Evolutionary conservation across 805 yeast species (phyloP).

Genomic region (Priceomyces haplophilus): DNA sequence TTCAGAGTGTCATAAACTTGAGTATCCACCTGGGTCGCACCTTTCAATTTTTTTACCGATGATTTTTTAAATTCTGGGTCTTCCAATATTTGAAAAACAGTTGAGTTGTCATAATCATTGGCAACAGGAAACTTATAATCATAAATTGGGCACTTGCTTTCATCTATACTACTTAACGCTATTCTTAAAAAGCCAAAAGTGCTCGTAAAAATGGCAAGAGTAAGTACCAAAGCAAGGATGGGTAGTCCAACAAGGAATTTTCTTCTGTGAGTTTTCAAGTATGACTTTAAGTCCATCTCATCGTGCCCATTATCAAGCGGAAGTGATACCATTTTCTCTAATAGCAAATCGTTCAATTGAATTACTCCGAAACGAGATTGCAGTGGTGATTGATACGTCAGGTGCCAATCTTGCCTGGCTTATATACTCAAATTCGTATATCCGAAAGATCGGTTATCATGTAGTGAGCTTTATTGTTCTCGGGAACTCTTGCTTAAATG

Average conservation of each 20-base stretch:
- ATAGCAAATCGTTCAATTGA: neutral
- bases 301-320: slow-evolving; percentile 1
- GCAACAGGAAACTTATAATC: slow-evolving; percentile 4
- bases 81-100: slow-evolving; percentile 26
- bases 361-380: no score
- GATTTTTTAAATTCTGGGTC: slow-evolving; percentile 23
- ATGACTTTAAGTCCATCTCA: neutral
- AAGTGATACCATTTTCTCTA: neutral
- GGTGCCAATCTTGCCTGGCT: no score
- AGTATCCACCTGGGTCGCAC: slow-evolving; percentile 65
- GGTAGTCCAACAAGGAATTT: slow-evolving; percentile 9
- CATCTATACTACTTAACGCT: slow-evolving; percentile 5
- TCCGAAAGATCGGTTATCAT: no score
- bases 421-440: no score
- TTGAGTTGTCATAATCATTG: slow-evolving; percentile 23
- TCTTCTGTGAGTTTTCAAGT: slow-evolving; percentile 3
- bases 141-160: slow-evolving; percentile 12
- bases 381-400: no score
- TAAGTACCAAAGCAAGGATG: slow-evolving; percentile 11
- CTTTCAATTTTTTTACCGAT: slow-evolving; percentile 46
- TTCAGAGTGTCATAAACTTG: slow-evolving; percentile 53
- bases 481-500: no score
- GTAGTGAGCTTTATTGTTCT: no score
- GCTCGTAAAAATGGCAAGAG: slow-evolving; percentile 17
- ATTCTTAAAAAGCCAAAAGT: slow-evolving; percentile 17